Conservation (phyloP, 2,329 filamentous ascomycete species). For the Lizonia empirigonia region DNA sequence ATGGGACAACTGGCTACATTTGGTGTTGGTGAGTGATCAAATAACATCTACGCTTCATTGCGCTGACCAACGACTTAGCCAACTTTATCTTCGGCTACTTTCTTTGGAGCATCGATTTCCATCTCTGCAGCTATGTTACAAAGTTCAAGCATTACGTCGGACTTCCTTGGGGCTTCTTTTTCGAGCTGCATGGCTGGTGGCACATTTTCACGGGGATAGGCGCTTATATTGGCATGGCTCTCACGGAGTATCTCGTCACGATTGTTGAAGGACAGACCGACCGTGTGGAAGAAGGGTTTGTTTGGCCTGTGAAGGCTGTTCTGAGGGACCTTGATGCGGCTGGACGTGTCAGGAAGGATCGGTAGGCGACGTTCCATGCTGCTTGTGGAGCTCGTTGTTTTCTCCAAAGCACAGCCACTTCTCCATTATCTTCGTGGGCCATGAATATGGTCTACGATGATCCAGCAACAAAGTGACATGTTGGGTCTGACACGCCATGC, state of each 20-base stretch:
- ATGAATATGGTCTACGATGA: not conserved
- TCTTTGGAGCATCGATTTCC: slow-evolving; percentile 64
- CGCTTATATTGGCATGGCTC: slow-evolving; percentile 52
- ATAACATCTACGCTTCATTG: not conserved
- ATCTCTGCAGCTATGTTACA: slow-evolving; percentile 58
- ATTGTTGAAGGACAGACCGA: slow-evolving; percentile 35
- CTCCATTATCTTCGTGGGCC: not conserved
- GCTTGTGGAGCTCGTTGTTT: not conserved
- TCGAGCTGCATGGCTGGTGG: slow-evolving; percentile 70
- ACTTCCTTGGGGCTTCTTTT: slow-evolving; percentile 60
- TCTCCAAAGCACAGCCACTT: slow-evolving; percentile 1
- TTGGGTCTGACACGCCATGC: not conserved
- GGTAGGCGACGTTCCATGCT: not conserved
- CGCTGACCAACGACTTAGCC: slow-evolving; percentile 26
- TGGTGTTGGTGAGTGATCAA: slow-evolving; percentile 36
- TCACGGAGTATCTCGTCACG: slow-evolving; percentile 46
- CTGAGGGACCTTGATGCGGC: slow-evolving; percentile 35
- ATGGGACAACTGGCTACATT: slow-evolving; percentile 36
- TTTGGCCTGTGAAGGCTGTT: slow-evolving; percentile 43
- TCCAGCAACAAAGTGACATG: not conserved
- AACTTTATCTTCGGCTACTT: slow-evolving; percentile 57
- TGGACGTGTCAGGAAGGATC: slow-evolving; percentile 10
- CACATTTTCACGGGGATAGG: slow-evolving; percentile 64
- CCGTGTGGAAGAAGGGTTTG: slow-evolving; percentile 42
- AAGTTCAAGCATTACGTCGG: slow-evolving; percentile 54